Evolutionary conservation across 495 filamentous ascomycete genomes (phyloP).

Genomic region (Tuber umbilicatum): DNA sequence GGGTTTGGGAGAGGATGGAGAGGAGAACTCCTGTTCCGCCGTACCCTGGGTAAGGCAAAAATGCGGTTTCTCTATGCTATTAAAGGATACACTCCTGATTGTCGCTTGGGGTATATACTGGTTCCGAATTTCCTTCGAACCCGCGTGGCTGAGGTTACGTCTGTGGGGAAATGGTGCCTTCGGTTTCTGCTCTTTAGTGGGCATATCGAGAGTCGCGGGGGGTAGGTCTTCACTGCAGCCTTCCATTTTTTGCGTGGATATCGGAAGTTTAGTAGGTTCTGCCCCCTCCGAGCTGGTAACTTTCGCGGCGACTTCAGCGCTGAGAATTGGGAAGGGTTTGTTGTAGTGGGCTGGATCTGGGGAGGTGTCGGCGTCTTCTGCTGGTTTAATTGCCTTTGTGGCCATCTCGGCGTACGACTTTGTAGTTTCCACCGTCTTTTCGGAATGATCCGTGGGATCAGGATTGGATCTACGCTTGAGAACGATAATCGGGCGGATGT

Average conservation of each 20-base stretch:
- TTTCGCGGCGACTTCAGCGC: background rate
- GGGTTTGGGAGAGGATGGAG: background rate
- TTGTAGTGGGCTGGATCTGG: background rate
- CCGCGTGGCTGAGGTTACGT: background rate
- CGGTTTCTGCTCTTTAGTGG: background rate
- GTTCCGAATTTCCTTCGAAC: background rate
- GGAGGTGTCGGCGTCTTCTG: background rate
- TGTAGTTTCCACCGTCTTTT: background rate
- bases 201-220: background rate
- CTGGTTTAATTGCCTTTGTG: background rate
- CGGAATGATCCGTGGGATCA: background rate
- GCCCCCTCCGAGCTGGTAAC: background rate
- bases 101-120: background rate
- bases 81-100: background rate
- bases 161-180: background rate
- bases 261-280: background rate
- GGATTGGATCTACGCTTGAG: background rate
- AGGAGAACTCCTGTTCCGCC: background rate
- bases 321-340: background rate
- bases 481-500: background rate
- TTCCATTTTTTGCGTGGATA: background rate
- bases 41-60: background rate
- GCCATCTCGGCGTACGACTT: constrained; percentile 1
- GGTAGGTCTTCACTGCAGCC: background rate
- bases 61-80: background rate